phyloP scores from a whole-genome alignment of 148 eudicot species.

The Euryodendron excelsum region DNA sequence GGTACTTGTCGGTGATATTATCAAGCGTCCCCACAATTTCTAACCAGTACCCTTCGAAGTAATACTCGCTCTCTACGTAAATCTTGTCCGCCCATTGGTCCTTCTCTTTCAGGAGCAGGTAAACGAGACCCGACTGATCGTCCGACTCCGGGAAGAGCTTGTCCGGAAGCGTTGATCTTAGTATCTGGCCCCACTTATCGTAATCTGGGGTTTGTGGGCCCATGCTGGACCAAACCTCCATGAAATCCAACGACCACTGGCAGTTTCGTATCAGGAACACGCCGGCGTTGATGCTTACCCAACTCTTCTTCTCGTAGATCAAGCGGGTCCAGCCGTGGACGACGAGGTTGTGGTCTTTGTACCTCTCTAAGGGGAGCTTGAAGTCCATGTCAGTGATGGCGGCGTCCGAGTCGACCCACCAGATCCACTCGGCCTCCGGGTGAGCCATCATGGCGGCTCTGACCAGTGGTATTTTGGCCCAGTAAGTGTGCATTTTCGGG shows the following conservation, averaged over 20 bases:
- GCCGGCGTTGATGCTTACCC: slow-evolving; percentile 87
- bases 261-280: slow-evolving; percentile 82
- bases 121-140: slow-evolving; percentile 79
- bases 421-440: slow-evolving; percentile 96
- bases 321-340: slow-evolving; percentile 65
- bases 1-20: slow-evolving; percentile 30
- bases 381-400: slow-evolving; percentile 91
- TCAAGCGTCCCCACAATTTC: slow-evolving; percentile 57
- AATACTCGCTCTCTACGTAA: slow-evolving; percentile 59
- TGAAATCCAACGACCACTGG: slow-evolving; percentile 83
- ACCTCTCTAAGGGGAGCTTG: slow-evolving; percentile 57
- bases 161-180: slow-evolving; percentile 43
- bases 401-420: slow-evolving; percentile 99
- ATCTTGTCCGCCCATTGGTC: slow-evolving; percentile 67
- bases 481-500: slow-evolving; percentile 55
- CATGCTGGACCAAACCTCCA: slow-evolving; percentile 71
- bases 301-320: slow-evolving; percentile 57
- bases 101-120: slow-evolving; percentile 54
- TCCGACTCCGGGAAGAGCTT: slow-evolving; percentile 71
- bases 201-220: slow-evolving; percentile 70
- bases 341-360: slow-evolving; percentile 56
- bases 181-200: slow-evolving; percentile 62
- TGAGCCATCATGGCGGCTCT: slow-evolving; percentile 93
- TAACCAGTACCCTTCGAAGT: slow-evolving; percentile 84
- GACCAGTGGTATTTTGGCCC: slow-evolving; percentile 81